phyloP scores from a whole-genome alignment of 805 yeast species.

The Priceomyces fermenticarens region DNA sequence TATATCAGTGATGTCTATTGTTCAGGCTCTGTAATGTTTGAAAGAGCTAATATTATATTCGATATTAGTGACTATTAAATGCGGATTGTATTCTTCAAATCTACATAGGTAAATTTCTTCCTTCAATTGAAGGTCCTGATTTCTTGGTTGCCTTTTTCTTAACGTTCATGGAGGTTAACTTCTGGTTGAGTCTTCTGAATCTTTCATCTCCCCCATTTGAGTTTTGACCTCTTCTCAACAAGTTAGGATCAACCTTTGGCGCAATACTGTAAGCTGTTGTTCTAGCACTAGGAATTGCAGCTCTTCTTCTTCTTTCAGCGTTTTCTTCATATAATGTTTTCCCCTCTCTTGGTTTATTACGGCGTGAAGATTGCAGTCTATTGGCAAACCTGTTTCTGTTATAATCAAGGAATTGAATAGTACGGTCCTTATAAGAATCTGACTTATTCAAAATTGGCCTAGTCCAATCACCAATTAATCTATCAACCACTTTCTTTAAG shows the following conservation, averaged over 20 bases:
- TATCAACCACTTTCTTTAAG: conserved; percentile 85
- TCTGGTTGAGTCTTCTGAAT: conserved; percentile 72
- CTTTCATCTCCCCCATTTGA: conserved; percentile 65
- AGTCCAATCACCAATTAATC: conserved; percentile 94
- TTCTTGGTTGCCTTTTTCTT: conserved; percentile 52
- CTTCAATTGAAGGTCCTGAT: conserved; percentile 79
- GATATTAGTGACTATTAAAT: background rate
- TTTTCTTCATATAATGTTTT: conserved; percentile 80
- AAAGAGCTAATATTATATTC: background rate
- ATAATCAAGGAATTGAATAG: conserved; percentile 66
- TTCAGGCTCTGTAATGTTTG: background rate
- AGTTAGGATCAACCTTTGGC: conserved; percentile 65
- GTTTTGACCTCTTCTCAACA: conserved; percentile 40
- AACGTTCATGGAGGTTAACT: conserved; percentile 45
- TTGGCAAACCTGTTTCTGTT: conserved; percentile 54
- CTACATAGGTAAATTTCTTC: conserved; percentile 50
- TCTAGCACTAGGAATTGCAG: conserved; percentile 92
- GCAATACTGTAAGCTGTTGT: conserved; percentile 88
- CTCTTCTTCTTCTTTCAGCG: conserved; percentile 89
- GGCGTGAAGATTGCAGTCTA: conserved; percentile 34
- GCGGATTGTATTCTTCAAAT: background rate
- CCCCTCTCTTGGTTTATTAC: conserved; percentile 30
- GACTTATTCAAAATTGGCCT: conserved; percentile 95
- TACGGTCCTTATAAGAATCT: conserved; percentile 88
- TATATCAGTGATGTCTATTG: conserved; percentile 4